These are phyloP conservation scores for Phialophora verrucosa DNA, from an alignment of 2,329 filamentous ascomycete species.

Conservation along the genomic window DNA sequence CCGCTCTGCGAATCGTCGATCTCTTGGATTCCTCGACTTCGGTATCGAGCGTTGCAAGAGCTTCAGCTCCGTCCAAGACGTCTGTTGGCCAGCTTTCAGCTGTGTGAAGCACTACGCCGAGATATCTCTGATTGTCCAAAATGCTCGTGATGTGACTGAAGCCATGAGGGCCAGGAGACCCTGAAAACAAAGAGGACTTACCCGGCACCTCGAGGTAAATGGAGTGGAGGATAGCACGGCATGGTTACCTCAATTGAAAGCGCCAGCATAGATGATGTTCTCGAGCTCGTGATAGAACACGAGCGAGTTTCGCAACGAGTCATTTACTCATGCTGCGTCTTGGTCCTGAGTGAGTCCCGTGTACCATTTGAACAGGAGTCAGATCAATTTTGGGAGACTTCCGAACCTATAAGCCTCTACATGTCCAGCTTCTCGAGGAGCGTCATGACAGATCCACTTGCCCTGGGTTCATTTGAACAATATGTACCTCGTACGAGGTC, in stretches of 20 bases:
- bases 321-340: not conserved
- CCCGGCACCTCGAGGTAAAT: not conserved
- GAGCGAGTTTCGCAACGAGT: not conserved
- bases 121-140: not conserved
- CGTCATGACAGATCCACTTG: no score
- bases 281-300: not conserved
- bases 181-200: not conserved
- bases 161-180: not conserved
- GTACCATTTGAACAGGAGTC: not conserved
- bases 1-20: constrained; percentile 3
- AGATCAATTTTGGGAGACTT: no score
- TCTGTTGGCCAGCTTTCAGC: not conserved
- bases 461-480: no score
- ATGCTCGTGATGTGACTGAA: not conserved
- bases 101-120: not conserved
- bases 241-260: not conserved
- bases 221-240: not conserved
- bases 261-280: not conserved
- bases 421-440: no score
- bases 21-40: not conserved
- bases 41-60: not conserved
- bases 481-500: no score
- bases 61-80: not conserved
- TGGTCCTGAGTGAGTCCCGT: not conserved
- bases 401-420: no score